Evolutionary conservation across 495 filamentous ascomycete genomes (phyloP).

Genomic region (Aspergillus cristatus): DNA sequence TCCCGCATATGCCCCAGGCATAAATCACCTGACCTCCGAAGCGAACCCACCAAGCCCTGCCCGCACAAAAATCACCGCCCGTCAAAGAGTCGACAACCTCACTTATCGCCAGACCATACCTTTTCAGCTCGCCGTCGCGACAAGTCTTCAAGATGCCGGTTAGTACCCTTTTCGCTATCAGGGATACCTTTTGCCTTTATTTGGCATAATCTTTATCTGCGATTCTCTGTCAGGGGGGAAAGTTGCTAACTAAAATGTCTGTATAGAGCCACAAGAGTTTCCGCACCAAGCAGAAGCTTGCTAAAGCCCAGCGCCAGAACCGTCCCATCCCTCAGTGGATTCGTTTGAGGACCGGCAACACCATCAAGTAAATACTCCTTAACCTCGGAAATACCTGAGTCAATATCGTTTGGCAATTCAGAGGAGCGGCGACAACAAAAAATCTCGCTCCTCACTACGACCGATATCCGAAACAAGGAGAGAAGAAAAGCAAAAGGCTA

Average conservation of each 20-base stretch:
- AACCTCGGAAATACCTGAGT: too few relatives aligned
- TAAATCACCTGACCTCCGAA: constrained; percentile 34
- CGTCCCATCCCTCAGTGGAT: constrained; percentile 99
- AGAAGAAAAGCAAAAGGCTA: constrained; percentile 3
- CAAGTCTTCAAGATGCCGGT: constrained; percentile 77
- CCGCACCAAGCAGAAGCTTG: constrained; percentile 99
- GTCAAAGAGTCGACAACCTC: constrained; percentile 33
- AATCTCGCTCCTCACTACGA: too few relatives aligned
- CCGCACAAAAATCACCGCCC: constrained; percentile 34
- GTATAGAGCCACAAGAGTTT: constrained; percentile 94
- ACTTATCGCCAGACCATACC: constrained; percentile 28
- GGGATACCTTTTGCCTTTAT: neutral
- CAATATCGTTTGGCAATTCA: too few relatives aligned
- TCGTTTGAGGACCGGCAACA: constrained; percentile 93
- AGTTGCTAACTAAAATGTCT: neutral
- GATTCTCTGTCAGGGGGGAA: neutral
- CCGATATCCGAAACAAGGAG: neutral
- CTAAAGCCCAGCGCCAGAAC: constrained; percentile 99
- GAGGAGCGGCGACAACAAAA: neutral
- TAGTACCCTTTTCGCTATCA: constrained; percentile 28
- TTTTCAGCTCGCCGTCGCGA: constrained; percentile 36
- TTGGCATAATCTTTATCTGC: neutral
- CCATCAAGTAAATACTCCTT: constrained; percentile 69
- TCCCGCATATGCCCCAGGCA: constrained; percentile 20
- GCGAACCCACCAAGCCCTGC: constrained; percentile 40